Evolutionary conservation across 2,329 filamentous ascomycete species (phyloP), one percentile per base, ranked within the genome.

Genomic region (Mycocentrospora acerina): DNA sequence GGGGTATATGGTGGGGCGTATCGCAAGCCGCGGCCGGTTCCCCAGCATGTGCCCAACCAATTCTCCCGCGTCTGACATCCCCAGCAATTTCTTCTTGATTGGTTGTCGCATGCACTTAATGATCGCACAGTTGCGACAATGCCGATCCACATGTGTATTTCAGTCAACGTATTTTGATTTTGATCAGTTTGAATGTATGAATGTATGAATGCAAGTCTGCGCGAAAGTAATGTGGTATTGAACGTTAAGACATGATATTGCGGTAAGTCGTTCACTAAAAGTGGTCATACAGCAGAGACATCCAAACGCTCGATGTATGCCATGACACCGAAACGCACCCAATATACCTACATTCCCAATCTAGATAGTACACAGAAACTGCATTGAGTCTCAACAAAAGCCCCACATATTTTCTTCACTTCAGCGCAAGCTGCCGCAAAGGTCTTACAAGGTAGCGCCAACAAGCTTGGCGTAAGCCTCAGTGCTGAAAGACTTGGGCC

Each of bases 401-500:
- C 44, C 45, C 47, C 36, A 48, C 35, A 46, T 35, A 35, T 40
- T 46, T 37, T 42, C 48, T 44, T 22, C 13, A 42, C 33, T 22
- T 24, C 36, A 31, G 35, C 35, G 32, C 45, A 42, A 11, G 28
- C 32, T 28, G 13, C 36, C 18, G 24, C 40, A 14, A 48, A 33
- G 29, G 46, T 44, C 38, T 87, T 89, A 97, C 75, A 95, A 79
- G 78, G 90, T 90, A 67, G 90, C 90, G 71, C 82, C 82, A 55
- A 87, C 84, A 60, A 97, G 83, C 83, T 97, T 91, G 72, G 88
- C 83, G 81, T 90, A 97, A 71, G 91, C 91, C 68, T 90, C 89
- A 46, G 93, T 98, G 71, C 88, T 94, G 87, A 96, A 98, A 50
- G 86, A 91, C 87, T 98, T 98, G 74, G 93, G 93, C 70, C 93